A percentile compares a stretch with the other conserved stretches of the same genome.
Evolutionary conservation across 2,329 filamentous ascomycete species (phyloP).

Genomic region (Aspergillus sojae): DNA sequence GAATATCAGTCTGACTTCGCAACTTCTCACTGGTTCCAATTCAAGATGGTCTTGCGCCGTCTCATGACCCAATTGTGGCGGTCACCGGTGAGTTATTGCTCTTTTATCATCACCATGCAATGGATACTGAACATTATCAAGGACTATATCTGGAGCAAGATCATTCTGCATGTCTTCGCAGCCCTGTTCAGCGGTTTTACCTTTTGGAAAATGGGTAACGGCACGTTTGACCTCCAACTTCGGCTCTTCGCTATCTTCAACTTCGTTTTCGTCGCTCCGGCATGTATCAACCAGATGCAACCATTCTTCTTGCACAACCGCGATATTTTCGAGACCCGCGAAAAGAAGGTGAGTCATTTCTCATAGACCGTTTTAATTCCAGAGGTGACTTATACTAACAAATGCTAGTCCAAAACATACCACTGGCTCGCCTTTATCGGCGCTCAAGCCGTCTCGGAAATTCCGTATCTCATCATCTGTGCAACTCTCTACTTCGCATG

Average conservation of each 20-base stretch:
- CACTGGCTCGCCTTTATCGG: constrained; percentile 63
- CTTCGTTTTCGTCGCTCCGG: constrained; percentile 64
- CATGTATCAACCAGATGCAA: constrained; percentile 61
- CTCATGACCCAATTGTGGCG: constrained; percentile 38
- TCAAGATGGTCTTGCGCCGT: constrained; percentile 38
- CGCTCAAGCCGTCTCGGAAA: constrained; percentile 52
- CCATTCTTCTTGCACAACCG: constrained; percentile 61
- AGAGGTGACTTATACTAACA: background rate
- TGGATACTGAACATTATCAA: constrained; percentile 7
- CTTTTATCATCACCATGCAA: no score
- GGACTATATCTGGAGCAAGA: constrained; percentile 52
- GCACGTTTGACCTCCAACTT: constrained; percentile 55
- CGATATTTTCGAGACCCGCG: constrained; percentile 61
- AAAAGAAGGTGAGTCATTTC: constrained; percentile 51
- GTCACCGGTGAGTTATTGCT: constrained; percentile 29
- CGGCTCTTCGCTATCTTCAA: constrained; percentile 64
- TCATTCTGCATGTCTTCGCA: constrained; percentile 55
- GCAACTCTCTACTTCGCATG: constrained; percentile 52
- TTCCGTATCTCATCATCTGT: constrained; percentile 50
- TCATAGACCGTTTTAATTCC: background rate
- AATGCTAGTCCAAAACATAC: constrained; percentile 57
- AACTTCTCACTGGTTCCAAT: constrained; percentile 44
- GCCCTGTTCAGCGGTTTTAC: constrained; percentile 65
- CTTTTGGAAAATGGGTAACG: constrained; percentile 62
- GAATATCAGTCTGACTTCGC: constrained; percentile 42